These are phyloP conservation scores for Neurospora africana DNA, from an alignment of 495 filamentous ascomycete species.

Conservation along the genomic window DNA sequence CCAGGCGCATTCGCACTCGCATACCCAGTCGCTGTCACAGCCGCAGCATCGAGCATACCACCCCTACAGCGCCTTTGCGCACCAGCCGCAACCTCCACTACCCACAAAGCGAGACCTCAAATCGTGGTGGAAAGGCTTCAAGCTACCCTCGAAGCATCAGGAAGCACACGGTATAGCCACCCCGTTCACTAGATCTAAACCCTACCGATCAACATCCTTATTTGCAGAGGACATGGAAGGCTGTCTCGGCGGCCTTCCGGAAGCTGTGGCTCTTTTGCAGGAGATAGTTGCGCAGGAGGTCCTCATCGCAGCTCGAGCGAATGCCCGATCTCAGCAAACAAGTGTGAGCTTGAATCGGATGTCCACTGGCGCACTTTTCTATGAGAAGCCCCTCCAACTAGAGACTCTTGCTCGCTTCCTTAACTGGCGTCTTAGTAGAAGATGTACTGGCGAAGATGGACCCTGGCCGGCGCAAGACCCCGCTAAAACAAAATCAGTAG, in stretches of 20 bases:
- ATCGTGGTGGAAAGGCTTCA: constrained; percentile 90
- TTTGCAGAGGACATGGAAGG: constrained; percentile 16
- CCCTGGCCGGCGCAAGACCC: constrained; percentile 1
- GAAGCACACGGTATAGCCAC: constrained; percentile 60
- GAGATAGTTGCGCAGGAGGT: constrained; percentile 8
- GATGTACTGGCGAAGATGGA: constrained; percentile 1
- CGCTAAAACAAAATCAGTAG: constrained; percentile 12
- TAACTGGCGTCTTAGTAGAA: constrained; percentile 7
- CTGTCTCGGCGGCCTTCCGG: constrained; percentile 6
- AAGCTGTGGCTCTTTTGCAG: constrained; percentile 8
- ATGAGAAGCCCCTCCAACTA: constrained; percentile 9
- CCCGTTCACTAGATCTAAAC: constrained; percentile 11
- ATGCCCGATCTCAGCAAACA: constrained; percentile 14
- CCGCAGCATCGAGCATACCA: constrained; percentile 1
- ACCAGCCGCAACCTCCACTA: constrained; percentile 7
- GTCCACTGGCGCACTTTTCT: constrained; percentile 1
- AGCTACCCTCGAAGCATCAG: constrained; percentile 60
- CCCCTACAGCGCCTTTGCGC: constrained; percentile 1
- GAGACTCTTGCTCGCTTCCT: constrained; percentile 12
- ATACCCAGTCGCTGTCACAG: constrained; percentile 4
- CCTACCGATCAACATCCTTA: constrained; percentile 6
- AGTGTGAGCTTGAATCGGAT: constrained; percentile 20
- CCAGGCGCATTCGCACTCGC: constrained; percentile 3
- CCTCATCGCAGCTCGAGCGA: constrained; percentile 1
- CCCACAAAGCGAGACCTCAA: constrained; percentile 72